Conservation (phyloP, 805 yeast genomes). For the Clavispora fructus region DNA sequence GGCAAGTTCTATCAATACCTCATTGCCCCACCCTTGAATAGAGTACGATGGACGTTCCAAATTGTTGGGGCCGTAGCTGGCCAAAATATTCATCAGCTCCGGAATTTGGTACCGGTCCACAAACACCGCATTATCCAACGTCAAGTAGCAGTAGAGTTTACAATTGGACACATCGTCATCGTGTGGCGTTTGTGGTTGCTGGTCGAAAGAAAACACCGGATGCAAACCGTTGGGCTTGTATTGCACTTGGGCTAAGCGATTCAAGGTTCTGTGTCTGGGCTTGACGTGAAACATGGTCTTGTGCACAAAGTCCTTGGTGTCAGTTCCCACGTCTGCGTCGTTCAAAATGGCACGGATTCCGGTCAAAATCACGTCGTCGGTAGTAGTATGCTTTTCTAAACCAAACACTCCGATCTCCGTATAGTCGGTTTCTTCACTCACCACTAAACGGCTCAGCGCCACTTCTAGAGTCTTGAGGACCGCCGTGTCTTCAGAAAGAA, state of each 20-base stretch:
- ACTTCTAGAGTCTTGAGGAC: slow-evolving; percentile 4
- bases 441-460: not conserved
- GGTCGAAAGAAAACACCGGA: slow-evolving; percentile 23
- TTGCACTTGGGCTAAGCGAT: not conserved
- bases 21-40: slow-evolving; percentile 36
- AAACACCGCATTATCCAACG: slow-evolving; percentile 27
- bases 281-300: slow-evolving; percentile 39
- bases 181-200: slow-evolving; percentile 13
- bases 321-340: slow-evolving; percentile 8
- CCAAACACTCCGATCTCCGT: slow-evolving; percentile 36
- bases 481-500: slow-evolving; percentile 1
- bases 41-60: slow-evolving; percentile 38
- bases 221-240: slow-evolving; percentile 30
- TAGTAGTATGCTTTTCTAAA: slow-evolving; percentile 21
- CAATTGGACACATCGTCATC: slow-evolving; percentile 24
- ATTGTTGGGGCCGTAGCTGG: slow-evolving; percentile 28
- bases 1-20: slow-evolving; percentile 27
- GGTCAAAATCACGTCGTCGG: slow-evolving; percentile 31
- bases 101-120: slow-evolving; percentile 37
- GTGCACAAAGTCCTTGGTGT: slow-evolving; percentile 15
- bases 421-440: slow-evolving; percentile 2
- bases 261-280: slow-evolving; percentile 29
- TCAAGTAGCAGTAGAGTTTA: slow-evolving; percentile 28
- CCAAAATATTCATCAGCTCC: slow-evolving; percentile 16
- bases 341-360: slow-evolving; percentile 31